Evolutionary conservation across 495 filamentous ascomycete species (phyloP), one percentile per base, ranked within the genome.

Genomic region (Jackrogersella minutella): DNA sequence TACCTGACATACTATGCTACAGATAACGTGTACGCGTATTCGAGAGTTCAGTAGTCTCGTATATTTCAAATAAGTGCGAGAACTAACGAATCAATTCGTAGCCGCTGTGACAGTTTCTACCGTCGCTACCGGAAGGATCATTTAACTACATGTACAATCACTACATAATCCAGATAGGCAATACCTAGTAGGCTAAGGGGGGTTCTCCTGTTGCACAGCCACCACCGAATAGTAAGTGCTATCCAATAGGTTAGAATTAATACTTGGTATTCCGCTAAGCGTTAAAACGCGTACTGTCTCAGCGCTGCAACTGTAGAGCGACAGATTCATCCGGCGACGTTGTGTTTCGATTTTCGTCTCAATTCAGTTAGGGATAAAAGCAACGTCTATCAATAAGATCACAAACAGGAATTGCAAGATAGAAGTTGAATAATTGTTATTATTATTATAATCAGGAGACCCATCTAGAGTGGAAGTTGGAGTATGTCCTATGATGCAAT

Each of bases 201-300:
- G 21, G 17, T 19, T 44, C 10, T 17, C 19, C 22, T 46, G 19
- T n/a, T 46, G 41, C 41, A 46, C 41, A 24, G 41, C 41, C 41
- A 46, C 41, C 41, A 46, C 21, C n/a, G 26, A 46, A 21, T 46
- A 24, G 26, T 21, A 46, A 10, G 19, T 46, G 8, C 14, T 24
- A 21, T 46, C 41, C 41, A 46, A 49, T 49, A n/a, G 44, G 30
- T 49, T 49, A 17, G 44, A n/a, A 49, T 49, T 49, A n/a, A n/a
- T n/a, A 3, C 26, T 30, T 30, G 26, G 26, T 7, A 30, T 10
- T 31, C 14, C 26, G 24, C 44, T 14, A 17, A 26, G 44, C 44
- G 44, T 31, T 17, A 49, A 49, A 49, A 49, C 44, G 44, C 44
- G 44, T 14, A 49, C 7, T 49, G 44, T 49, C 44, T 14, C 44